Conservation (phyloP, 2,329 filamentous ascomycete genomes). For the Chrysoporthe austroafricana region DNA sequence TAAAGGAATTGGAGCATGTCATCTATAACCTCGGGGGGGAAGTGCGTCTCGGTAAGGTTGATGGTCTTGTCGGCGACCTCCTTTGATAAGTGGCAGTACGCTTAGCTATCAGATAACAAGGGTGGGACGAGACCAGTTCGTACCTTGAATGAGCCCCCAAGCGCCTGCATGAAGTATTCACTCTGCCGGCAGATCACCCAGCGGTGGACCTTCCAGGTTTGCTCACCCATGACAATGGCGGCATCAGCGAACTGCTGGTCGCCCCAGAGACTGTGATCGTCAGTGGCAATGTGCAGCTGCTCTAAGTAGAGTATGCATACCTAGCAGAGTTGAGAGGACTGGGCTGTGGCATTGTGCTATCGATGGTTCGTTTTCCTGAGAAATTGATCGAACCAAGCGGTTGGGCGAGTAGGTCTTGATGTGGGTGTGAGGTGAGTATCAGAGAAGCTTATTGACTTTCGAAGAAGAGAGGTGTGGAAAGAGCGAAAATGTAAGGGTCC, state of each 20-base stretch:
- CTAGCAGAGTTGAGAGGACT: neutral
- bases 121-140: too few species aligned
- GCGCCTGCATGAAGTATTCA: slow-evolving; percentile 3
- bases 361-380: neutral
- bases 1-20: slow-evolving; percentile 14
- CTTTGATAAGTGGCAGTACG: neutral
- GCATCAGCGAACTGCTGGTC: slow-evolving; percentile 7
- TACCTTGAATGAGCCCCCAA: slow-evolving; percentile 7
- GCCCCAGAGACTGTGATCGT: slow-evolving; percentile 1
- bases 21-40: slow-evolving; percentile 1
- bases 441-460: neutral
- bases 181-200: slow-evolving; percentile 14
- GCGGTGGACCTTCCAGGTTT: slow-evolving; percentile 12
- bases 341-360: neutral
- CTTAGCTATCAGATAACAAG: too few species aligned
- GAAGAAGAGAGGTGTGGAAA: neutral
- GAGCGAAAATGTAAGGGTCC: too few species aligned
- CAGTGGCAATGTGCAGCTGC: neutral
- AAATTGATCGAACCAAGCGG: neutral
- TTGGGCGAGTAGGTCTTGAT: too few species aligned
- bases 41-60: neutral
- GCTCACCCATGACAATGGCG: slow-evolving; percentile 11
- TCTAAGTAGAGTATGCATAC: neutral
- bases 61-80: slow-evolving; percentile 13
- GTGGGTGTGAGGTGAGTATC: neutral